These are phyloP conservation scores for Marchantia paleacea DNA, from an alignment of 225 moss, liverwort and hornwort genomes.

Conservation along the genomic window DNA sequence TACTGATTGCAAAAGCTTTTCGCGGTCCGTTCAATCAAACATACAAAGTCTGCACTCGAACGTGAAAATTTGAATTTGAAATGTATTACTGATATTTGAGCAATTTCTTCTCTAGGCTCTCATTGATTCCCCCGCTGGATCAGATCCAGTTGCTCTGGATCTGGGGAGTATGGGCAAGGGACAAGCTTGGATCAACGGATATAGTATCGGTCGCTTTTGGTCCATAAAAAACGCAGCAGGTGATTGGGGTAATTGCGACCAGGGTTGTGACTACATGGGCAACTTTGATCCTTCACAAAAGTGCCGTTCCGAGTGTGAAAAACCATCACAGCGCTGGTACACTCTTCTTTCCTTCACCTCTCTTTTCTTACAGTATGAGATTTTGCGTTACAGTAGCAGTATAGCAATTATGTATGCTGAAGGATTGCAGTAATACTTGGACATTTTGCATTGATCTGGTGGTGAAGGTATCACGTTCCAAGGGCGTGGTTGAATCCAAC, in stretches of 20 bases:
- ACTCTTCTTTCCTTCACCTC: too few relatives aligned
- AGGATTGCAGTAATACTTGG: too few relatives aligned
- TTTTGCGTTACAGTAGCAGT: too few relatives aligned
- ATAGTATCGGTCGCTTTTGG: slow-evolving; percentile 74
- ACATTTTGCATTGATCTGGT: too few relatives aligned
- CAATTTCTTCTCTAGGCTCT: slow-evolving; percentile 34
- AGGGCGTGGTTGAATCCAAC: slow-evolving; percentile 67
- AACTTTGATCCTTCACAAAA: slow-evolving; percentile 39
- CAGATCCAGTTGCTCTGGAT: slow-evolving; percentile 55
- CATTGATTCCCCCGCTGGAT: slow-evolving; percentile 62
- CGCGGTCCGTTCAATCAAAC: background rate
- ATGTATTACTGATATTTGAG: background rate
- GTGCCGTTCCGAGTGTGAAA: slow-evolving; percentile 56
- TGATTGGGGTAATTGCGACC: slow-evolving; percentile 26
- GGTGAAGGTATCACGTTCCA: slow-evolving; percentile 68
- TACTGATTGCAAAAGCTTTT: background rate
- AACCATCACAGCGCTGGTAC: slow-evolving; percentile 76
- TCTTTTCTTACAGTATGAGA: too few relatives aligned
- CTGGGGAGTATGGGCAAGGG: slow-evolving; percentile 73
- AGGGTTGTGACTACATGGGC: slow-evolving; percentile 65
- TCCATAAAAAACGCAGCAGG: slow-evolving; percentile 30
- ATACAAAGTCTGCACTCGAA: too few relatives aligned
- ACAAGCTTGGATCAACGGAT: slow-evolving; percentile 78
- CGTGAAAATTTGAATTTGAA: too few relatives aligned
- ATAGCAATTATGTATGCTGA: too few relatives aligned